Percentiles rank a stretch among this genome's conserved stretches.
phyloP scores from a whole-genome alignment of 352 stramenopile species.

The Phytophthora litchii region DNA sequence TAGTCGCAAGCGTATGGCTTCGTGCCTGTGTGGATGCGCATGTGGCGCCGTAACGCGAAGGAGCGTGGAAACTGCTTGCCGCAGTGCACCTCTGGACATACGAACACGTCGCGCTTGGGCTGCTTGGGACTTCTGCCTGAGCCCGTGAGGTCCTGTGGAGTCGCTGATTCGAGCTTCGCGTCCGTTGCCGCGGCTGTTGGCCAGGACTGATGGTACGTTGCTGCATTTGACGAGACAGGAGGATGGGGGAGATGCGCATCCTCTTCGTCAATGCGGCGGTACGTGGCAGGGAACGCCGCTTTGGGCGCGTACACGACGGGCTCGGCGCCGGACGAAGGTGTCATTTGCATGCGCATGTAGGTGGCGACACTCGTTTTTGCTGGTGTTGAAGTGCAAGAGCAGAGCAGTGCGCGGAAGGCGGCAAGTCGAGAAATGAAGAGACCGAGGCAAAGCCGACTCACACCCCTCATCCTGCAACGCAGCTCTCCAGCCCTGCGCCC shows the following conservation, averaged over 20 bases:
- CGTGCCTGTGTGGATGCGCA: slow-evolving; percentile 85
- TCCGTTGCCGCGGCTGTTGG: slow-evolving; percentile 5
- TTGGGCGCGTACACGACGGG: slow-evolving; percentile 39
- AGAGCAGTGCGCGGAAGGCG: slow-evolving; percentile 14
- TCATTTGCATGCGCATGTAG: slow-evolving; percentile 55
- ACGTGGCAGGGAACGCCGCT: slow-evolving; percentile 13
- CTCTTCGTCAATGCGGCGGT: slow-evolving; percentile 30
- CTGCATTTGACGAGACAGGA: slow-evolving; percentile 31
- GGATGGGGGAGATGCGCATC: slow-evolving; percentile 39
- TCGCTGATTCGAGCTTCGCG: slow-evolving; percentile 1
- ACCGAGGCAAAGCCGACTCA: slow-evolving; percentile 6
- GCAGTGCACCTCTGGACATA: slow-evolving; percentile 79
- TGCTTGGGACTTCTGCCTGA: slow-evolving; percentile 11
- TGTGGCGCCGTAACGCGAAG: slow-evolving; percentile 83
- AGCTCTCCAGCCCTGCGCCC: slow-evolving; percentile 22
- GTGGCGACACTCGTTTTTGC: slow-evolving; percentile 7
- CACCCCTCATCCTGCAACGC: slow-evolving; percentile 25
- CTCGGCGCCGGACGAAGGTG: slow-evolving; percentile 27
- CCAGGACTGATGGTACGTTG: slow-evolving; percentile 5
- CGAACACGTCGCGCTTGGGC: slow-evolving; percentile 48
- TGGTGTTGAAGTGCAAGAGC: slow-evolving; percentile 28
- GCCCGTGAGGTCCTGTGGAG: slow-evolving; percentile 1
- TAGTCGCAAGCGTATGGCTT: slow-evolving; percentile 86
- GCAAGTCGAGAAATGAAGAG: slow-evolving; percentile 33
- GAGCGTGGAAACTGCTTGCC: slow-evolving; percentile 86